These are phyloP conservation scores for Hyaloscypha hepaticicola DNA, from an alignment of 495 filamentous ascomycete species.

Conservation along the genomic window DNA sequence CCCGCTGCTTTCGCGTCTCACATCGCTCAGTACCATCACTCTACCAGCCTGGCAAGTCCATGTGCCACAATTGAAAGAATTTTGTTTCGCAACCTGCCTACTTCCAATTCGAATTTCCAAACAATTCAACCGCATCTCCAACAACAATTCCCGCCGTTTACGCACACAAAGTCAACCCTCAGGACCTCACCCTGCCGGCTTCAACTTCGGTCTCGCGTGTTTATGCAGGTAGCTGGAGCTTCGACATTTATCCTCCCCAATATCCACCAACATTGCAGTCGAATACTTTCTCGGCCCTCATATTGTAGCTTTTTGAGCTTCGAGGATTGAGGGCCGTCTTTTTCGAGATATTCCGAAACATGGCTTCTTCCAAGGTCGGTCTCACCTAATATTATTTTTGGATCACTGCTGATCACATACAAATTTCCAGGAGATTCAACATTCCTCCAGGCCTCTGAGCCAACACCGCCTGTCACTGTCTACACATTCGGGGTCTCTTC, in stretches of 20 bases:
- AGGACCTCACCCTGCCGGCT: conserved; percentile 14
- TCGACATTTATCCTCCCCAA: conserved; percentile 14
- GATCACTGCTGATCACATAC: conserved; percentile 27
- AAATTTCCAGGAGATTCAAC: conserved; percentile 30
- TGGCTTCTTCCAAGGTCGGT: conserved; percentile 34
- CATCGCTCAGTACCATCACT: conserved; percentile 3
- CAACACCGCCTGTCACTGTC: conserved; percentile 33
- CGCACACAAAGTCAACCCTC: conserved; percentile 1
- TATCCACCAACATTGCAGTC: conserved; percentile 17
- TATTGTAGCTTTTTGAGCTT: conserved; percentile 35
- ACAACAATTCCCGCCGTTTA: conserved; percentile 9
- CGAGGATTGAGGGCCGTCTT: conserved; percentile 36
- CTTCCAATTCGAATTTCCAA: conserved; percentile 11
- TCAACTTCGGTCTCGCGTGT: conserved; percentile 20
- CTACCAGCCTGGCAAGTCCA: conserved; percentile 22
- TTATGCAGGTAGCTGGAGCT: conserved; percentile 34
- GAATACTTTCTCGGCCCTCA: conserved; percentile 31
- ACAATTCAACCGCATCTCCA: conserved; percentile 1
- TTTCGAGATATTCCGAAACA: conserved; percentile 9
- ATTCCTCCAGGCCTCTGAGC: conserved; percentile 30
- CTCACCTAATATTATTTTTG: conserved; percentile 25
- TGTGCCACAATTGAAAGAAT: conserved; percentile 17
- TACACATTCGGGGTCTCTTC: conserved; percentile 26
- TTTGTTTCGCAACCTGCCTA: conserved; percentile 23
- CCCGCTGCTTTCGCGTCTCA: conserved; percentile 26